phyloP scores from a whole-genome alignment of 73 alveolate genomes.

The Paramecium caudatum region DNA sequence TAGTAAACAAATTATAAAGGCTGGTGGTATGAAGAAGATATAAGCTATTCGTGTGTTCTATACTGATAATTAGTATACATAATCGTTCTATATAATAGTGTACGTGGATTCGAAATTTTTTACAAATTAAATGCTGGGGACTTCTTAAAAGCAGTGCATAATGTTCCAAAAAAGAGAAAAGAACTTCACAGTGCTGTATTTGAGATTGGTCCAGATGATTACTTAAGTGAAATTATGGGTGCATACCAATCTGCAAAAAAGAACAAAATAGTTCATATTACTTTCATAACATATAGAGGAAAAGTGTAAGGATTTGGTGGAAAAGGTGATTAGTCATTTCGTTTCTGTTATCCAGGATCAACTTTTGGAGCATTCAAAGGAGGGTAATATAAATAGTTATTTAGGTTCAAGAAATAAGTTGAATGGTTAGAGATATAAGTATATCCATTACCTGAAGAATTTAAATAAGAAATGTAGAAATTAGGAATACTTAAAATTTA shows the following conservation, averaged over 20 bases:
- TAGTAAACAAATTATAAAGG: background rate
- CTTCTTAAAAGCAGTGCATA: conserved; percentile 36
- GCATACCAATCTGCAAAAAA: conserved; percentile 14
- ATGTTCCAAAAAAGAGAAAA: conserved; percentile 32
- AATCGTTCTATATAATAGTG: conserved; percentile 11
- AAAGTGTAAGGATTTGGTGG: conserved; percentile 31
- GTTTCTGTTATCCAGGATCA: background rate
- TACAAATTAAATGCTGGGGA: conserved; percentile 43
- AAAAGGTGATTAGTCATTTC: background rate
- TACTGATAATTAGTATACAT: conserved; percentile 19
- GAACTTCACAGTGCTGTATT: background rate
- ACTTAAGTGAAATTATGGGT: conserved; percentile 55
- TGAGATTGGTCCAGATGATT: conserved; percentile 69
- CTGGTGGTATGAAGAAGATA: conserved; percentile 36
- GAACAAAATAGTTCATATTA: conserved; percentile 41
- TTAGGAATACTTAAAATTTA: conserved; percentile 39
- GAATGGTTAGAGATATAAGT: conserved; percentile 63
- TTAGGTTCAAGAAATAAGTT: background rate
- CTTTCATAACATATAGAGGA: conserved; percentile 49
- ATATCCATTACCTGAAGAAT: conserved; percentile 44
- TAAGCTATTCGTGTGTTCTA: conserved; percentile 35
- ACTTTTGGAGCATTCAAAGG: conserved; percentile 67
- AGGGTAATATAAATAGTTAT: conserved; percentile 18
- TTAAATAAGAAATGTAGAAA: conserved; percentile 43
- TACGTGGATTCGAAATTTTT: conserved; percentile 52